A percentile compares a stretch with the other conserved stretches of the same genome.
Evolutionary conservation across 139 green algal species (phyloP).

Genomic region (Tetraselmis chui): DNA sequence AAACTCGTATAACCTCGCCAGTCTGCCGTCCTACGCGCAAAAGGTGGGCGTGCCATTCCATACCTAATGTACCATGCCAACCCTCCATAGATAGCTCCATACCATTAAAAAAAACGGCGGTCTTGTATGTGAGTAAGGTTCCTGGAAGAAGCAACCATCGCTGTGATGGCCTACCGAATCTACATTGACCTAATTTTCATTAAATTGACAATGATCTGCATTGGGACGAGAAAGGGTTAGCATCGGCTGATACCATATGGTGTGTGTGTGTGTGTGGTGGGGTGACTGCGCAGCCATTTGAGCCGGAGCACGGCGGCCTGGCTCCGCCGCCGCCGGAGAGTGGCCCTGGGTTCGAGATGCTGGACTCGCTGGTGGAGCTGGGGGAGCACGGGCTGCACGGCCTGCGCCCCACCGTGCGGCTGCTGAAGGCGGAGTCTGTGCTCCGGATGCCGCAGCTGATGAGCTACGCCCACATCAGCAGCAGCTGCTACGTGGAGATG

Average conservation of each 20-base stretch:
- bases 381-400: background rate
- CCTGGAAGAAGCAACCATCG: no score
- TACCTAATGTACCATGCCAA: no score
- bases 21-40: background rate
- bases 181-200: no score
- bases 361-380: background rate
- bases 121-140: no score
- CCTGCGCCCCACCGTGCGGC: background rate
- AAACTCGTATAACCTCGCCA: background rate
- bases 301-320: background rate
- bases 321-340: background rate
- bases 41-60: background rate
- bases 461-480: background rate
- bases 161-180: no score
- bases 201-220: no score
- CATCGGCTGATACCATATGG: no score
- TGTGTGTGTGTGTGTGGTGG: no score
- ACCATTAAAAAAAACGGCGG: no score
- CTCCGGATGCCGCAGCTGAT: background rate
- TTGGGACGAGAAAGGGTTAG: no score
- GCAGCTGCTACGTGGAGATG: background rate
- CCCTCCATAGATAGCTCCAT: no score
- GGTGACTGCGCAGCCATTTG: background rate
- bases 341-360: background rate
- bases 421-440: background rate